Base-by-base conservation (phyloP, 352 stramenopile species). In the Pythium catenulatum region DNA sequence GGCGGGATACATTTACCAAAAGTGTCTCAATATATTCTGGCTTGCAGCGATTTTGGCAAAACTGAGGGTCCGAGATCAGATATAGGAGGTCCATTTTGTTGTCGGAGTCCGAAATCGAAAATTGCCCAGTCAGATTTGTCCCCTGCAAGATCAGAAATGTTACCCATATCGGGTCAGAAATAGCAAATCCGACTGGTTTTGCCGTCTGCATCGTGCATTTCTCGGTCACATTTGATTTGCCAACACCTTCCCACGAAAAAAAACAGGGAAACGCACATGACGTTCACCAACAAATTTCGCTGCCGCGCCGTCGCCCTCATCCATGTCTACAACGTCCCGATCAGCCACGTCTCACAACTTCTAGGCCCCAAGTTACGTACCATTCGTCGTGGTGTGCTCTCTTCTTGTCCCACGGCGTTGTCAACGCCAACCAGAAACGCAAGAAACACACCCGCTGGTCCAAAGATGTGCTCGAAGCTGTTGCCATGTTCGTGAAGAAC, bases 341-440 rank as follows among this genome's bases (percentile, higher is more conserved):
- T 61, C 25, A 15, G n/a, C 19, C 39, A 82, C 61, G 58, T 86
- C 17, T 86, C 70, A 1, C 69, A 81, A 34, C 58, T 86, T 30
- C 25, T 63, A 14, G 52, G 52, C 27, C 52, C 52, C 13, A 82
- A 52, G n/a, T 32, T 37, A n/a, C 36, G 72, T 21, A 56, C 80
- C 7, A 79, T 79, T 36, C 80, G 72, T 13, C 72, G 80, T 78
- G 61, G 72, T 87, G 79, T 48, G 37, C 4, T 9, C 46, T 78
- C 4, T 87, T 66, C 48, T 43, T 87, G 9, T 25, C 9, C 7
- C 14, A 78, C 1, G 59, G 59, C 17, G 70, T 81, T 43, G 41
- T 86, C 25, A 86, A 81, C 39, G 45, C 59, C 34, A 69, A 82
- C 0, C 7, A 32, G 21, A 36, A 72, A 32, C 30, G 43, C 6